Evolutionary conservation across 1,284 basidiomycete species (phyloP).

Genomic region (Ceratobasidium sp.): DNA sequence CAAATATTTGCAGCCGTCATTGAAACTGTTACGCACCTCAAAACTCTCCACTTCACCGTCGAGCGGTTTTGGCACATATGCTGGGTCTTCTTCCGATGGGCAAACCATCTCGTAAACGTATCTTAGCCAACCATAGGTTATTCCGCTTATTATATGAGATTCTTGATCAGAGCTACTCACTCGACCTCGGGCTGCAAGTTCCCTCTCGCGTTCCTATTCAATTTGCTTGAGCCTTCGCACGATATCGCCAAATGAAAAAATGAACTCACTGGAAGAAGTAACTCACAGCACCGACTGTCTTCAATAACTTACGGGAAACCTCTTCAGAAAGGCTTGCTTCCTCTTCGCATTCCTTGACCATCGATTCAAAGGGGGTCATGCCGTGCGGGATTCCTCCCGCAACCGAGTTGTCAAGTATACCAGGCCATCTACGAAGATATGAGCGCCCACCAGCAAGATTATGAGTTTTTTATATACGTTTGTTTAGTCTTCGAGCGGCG

Average conservation of each 20-base stretch:
- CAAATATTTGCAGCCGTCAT: background rate
- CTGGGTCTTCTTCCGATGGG: slow-evolving; percentile 65
- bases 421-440: slow-evolving; percentile 70
- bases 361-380: slow-evolving; percentile 76
- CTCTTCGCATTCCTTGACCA: slow-evolving; percentile 94
- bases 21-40: slow-evolving; percentile 65
- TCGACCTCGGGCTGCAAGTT: slow-evolving; percentile 91
- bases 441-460: slow-evolving; percentile 30
- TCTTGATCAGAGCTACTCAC: slow-evolving; percentile 61
- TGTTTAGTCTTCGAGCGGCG: slow-evolving; percentile 87
- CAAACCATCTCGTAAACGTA: slow-evolving; percentile 86
- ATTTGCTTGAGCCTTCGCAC: too few species aligned
- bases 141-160: background rate
- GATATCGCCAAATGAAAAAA: slow-evolving; percentile 46
- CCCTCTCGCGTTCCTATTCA: slow-evolving; percentile 70
- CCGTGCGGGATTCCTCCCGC: slow-evolving; percentile 86
- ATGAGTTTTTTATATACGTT: slow-evolving; percentile 68
- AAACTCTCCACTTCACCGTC: slow-evolving; percentile 97
- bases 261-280: slow-evolving; percentile 73
- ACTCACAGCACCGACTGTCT: slow-evolving; percentile 71
- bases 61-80: slow-evolving; percentile 75
- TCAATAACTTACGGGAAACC: slow-evolving; percentile 71
- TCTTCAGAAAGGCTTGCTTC: slow-evolving; percentile 84
- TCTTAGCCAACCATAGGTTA: slow-evolving; percentile 58
- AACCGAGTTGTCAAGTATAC: slow-evolving; percentile 82